Conservation (phyloP, 225 moss, liverwort and hornwort genomes). For the Bryoerythrophyllum caledonicum region DNA sequence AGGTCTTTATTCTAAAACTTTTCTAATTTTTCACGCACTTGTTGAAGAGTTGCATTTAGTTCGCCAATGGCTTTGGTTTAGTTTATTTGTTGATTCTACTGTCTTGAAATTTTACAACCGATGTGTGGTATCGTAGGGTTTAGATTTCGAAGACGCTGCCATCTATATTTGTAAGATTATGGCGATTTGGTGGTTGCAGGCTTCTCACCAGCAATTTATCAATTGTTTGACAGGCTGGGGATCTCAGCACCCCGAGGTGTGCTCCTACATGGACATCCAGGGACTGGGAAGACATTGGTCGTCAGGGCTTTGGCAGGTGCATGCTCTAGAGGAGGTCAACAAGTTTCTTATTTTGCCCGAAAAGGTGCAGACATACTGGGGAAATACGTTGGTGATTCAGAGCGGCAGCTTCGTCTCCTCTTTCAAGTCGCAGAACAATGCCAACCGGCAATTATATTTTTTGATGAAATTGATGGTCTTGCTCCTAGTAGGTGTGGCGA, state of each 20-base stretch:
- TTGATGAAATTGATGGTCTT: slow-evolving; percentile 93
- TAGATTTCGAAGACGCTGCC: not conserved
- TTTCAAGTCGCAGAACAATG: slow-evolving; percentile 85
- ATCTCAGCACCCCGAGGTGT: slow-evolving; percentile 78
- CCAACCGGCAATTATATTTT: slow-evolving; percentile 84
- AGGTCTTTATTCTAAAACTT: slow-evolving; percentile 30
- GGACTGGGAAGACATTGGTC: slow-evolving; percentile 83
- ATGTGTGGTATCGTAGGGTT: not conserved
- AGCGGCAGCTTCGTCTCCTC: slow-evolving; percentile 76
- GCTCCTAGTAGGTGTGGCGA: slow-evolving; percentile 86
- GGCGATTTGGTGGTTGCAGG: slow-evolving; percentile 33
- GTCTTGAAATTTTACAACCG: not conserved
- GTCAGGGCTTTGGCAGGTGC: slow-evolving; percentile 85
- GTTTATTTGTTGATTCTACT: not conserved
- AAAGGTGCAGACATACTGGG: slow-evolving; percentile 88
- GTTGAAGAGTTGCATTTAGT: not conserved
- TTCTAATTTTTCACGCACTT: slow-evolving; percentile 18
- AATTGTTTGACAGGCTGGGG: slow-evolving; percentile 60
- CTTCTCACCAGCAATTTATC: slow-evolving; percentile 43
- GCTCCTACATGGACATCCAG: slow-evolving; percentile 85
- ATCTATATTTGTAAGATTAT: slow-evolving; percentile 21
- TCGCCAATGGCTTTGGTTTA: slow-evolving; percentile 1
- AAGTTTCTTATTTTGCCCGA: slow-evolving; percentile 82
- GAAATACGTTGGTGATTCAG: slow-evolving; percentile 88
- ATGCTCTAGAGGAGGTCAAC: slow-evolving; percentile 67